phyloP scores from a whole-genome alignment of 495 filamentous ascomycete genomes.

The Xylaria scruposa region DNA sequence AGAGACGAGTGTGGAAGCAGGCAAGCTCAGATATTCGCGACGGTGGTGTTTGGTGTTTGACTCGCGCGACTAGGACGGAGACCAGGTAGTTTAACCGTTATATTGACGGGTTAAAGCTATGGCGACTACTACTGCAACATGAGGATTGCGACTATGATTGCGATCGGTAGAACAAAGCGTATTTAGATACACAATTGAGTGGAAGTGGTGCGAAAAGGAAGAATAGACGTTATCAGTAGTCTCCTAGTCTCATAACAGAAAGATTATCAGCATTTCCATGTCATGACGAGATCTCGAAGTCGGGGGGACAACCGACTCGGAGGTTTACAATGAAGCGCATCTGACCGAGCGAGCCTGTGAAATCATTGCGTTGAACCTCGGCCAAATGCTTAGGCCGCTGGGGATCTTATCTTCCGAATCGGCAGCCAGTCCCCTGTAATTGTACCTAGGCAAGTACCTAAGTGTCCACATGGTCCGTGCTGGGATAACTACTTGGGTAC shows the following conservation, averaged over 20 bases:
- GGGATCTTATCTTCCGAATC: slow-evolving; percentile 6
- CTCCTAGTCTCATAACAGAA: not conserved
- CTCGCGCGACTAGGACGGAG: slow-evolving; percentile 2
- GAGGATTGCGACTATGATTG: not conserved
- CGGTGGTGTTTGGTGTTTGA: not conserved
- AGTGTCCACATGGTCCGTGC: not conserved
- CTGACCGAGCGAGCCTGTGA: slow-evolving; percentile 25
- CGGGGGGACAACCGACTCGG: slow-evolving; percentile 25
- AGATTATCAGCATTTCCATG: slow-evolving; percentile 8
- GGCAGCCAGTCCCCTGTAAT: not conserved
- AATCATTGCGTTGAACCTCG: slow-evolving; percentile 26
- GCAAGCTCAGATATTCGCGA: slow-evolving; percentile 5
- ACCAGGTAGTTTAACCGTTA: slow-evolving; percentile 26
- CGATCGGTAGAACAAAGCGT: slow-evolving; percentile 3
- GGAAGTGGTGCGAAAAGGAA: not conserved
- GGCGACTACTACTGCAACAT: slow-evolving; percentile 4
- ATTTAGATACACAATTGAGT: not conserved
- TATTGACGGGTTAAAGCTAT: slow-evolving; percentile 10
- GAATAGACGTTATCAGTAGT: not conserved
- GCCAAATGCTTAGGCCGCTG: slow-evolving; percentile 14
- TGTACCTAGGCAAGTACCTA: not conserved
- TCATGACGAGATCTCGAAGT: slow-evolving; percentile 19
- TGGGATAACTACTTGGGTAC: not conserved
- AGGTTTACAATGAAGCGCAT: slow-evolving; percentile 18
- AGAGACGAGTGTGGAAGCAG: slow-evolving; percentile 10